A percentile compares a stretch with the other conserved stretches of the same genome.
Conservation (phyloP, 495 filamentous ascomycete genomes). For the Penicillium daleae region DNA sequence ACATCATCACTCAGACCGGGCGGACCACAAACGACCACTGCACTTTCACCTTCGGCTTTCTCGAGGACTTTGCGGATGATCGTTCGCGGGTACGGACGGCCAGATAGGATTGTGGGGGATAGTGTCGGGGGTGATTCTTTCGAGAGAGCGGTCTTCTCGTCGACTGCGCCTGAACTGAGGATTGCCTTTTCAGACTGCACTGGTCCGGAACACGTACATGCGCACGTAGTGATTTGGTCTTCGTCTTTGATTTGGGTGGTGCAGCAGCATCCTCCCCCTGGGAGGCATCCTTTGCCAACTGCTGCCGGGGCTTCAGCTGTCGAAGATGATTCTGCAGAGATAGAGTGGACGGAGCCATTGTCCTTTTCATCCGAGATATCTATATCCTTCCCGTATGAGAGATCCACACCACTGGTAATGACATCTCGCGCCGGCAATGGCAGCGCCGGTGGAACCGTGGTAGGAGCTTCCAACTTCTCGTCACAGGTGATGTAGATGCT, state of each 20-base stretch:
- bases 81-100: slow-evolving; percentile 46
- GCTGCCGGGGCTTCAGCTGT: not conserved
- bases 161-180: not conserved
- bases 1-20: slow-evolving; percentile 65
- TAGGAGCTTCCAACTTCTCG: slow-evolving; percentile 37
- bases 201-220: slow-evolving; percentile 37
- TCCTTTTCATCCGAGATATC: slow-evolving; percentile 14
- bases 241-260: slow-evolving; percentile 53
- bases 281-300: slow-evolving; percentile 31
- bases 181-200: slow-evolving; percentile 6
- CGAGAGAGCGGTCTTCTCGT: not conserved
- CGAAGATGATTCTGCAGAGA: slow-evolving; percentile 15
- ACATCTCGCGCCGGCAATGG: not conserved
- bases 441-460: not conserved
- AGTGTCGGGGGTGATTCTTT: not conserved
- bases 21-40: slow-evolving; percentile 82
- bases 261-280: slow-evolving; percentile 57
- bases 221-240: slow-evolving; percentile 34
- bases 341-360: slow-evolving; percentile 29
- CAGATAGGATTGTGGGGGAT: slow-evolving; percentile 32
- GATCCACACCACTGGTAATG: not conserved
- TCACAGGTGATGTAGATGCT: slow-evolving; percentile 68
- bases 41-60: slow-evolving; percentile 77
- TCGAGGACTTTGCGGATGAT: slow-evolving; percentile 66
- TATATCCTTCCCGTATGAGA: slow-evolving; percentile 9